Base-by-base conservation (phyloP, 495 filamentous ascomycete species). In the Choiromyces venosus region DNA sequence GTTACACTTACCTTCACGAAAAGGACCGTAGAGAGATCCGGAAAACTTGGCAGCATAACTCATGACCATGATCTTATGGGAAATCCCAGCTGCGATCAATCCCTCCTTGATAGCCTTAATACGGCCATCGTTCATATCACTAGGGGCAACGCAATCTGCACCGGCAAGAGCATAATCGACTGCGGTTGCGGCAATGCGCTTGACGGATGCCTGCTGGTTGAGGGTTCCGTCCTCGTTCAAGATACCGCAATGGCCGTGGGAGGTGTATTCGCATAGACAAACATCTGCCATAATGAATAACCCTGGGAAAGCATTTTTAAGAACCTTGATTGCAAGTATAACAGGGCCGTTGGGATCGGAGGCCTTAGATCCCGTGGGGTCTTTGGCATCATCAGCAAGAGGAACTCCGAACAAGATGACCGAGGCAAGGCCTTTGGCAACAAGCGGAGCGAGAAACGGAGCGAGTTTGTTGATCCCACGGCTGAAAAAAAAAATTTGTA, bases 91-190 rank as follows among this genome's bases (percentile, higher is more conserved):
- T 82, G 97, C 93, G 68, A 97, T 97, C 73, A 99, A 84, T 83
- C 97, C 97, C 42, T 96, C 87, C 84, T 99, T 99, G 81, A 98
- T 99, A 71, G 93, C 94, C 66, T 93, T 90, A 72, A 99, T 92
- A 73, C 95, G 91, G 61, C 95, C 95, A 80, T 99, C 95, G 81
- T 99, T 99, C 95, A 99, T 99, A 83, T 99, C 95, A 21, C 92
- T 95, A 0, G 95, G 95, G 0, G 95, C 95, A 42, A 99, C 93
- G 82, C 94, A 98, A 82, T 99, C 95, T 2, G 93, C 95, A 71
- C 95, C 95, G 37, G 95, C 96, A 76, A 89, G 85, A 4, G 96
- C 95, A 82, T 98, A 99, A 36, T 94, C 91, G 72, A 98, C 85
- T 21, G 95, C 93, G 25, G 96, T 94, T 82, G 97, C 92, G 21